Evolutionary conservation across 257 asterid genomes (phyloP), one percentile per base, ranked within the genome.

Genomic region (Lithospermum erythrorhizon): DNA sequence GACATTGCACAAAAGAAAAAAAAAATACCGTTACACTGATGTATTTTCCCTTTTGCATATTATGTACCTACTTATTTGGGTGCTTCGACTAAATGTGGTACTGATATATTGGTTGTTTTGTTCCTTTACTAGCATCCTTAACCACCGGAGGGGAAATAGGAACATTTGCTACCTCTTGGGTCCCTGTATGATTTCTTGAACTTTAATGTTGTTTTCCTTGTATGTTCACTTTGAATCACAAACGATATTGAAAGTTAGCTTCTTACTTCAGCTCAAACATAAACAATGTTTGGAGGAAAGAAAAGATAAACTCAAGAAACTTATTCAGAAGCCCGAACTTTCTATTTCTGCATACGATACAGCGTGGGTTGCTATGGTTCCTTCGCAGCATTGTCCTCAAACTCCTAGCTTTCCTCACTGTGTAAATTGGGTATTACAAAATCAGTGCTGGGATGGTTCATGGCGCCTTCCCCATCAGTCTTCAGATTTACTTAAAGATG

Each of bases 361-460:
- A 15, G 97, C 98, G 22, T 91, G 98, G 98, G 95, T 91, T 57
- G 95, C 98, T 53, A 88, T 91, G 97, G 95, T 91, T 62, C 98
- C 97, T 68, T 82, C 94, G 59, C 87, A 87, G 23, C 73, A 78
- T 66, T 83, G 89, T 2, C 57, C 81, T 3, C 13, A 70, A 49
- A 73, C 67, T 21, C 95, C 98, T 53, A 77, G 82, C 65, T 91
- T 91, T 72, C 95, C 93, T 25, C 72, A 69, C 60, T 86, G 90
- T 70, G 60, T 91, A 9, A 67, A 77, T 57, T 91, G 96, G 96
- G 67, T 91, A 75, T 57, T 88, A 55, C 82, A 75, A 9, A 85
- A 88, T 70, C 98, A 91, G 76, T 78, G 81, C 55, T 60, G 16
- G 47, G 87, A 91, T 75, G 98, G 98, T 29, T 91, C 98, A 1